Base-by-base conservation (phyloP, 352 stramenopile species). In the Phytopythium ostracodes region DNA sequence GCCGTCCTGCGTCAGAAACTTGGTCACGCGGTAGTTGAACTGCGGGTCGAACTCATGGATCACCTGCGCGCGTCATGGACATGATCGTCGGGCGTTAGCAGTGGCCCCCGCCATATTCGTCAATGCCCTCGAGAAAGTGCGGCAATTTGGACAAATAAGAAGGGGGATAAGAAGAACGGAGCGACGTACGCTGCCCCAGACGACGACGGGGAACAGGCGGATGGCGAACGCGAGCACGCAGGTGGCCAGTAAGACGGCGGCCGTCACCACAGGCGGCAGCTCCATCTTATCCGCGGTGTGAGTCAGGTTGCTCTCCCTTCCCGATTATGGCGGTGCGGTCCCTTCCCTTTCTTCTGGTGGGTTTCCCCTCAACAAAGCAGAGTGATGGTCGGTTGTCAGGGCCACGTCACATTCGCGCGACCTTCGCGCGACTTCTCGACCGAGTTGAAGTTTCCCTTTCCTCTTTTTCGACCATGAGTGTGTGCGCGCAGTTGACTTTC, bases 21-120 rank as follows among this genome's bases (percentile, higher is more conserved):
- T 98, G 54, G 97, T 99, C 27, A 98, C 97, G 60, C 97, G 91
- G 82, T 97, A 99, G 74, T 99, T 99, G 75, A 99, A 99, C 69
- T 99, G 98, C 38, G 98, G 89, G 55, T 97, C 88, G 64, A 92
- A 97, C 74, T 97, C 89, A 55, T 97, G 87, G 68, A 97, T 98
- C 44, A 97, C 86, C 74, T 89, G 72, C 3, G 36, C 5, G 29
- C 10, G 42, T 35, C 35, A 66, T 22, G 49, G 42, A 27, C 35
- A 66, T 22, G 49, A 6, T 8, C 14, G 4, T 11, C 17, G 10
- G 55, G 31, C 7, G 43, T 47, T n/a, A 47, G 42, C 20, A 47
- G 4, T 47, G 42, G n/a, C 5, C 18, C 6, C 42, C 42, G 14
- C 20, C 18, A 47, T 47, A 25, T 3, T 47, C 18, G 3, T 11